These are phyloP conservation scores for Hypericum androsaemum DNA, from an alignment of 345 rosid genomes.

Conservation along the genomic window DNA sequence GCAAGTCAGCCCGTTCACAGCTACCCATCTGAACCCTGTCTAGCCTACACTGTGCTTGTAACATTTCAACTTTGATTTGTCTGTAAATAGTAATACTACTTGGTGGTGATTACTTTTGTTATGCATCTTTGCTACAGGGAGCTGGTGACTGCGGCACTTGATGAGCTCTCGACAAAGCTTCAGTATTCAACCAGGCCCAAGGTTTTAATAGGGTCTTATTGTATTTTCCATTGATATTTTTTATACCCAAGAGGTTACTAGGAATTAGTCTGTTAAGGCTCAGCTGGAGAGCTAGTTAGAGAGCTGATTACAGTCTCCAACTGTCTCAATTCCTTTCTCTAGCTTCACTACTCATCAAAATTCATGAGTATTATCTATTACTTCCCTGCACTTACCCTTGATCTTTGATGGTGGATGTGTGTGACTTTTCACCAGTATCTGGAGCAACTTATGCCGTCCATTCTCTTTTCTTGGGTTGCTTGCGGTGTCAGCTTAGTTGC, in stretches of 20 bases:
- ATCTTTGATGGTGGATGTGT: neutral
- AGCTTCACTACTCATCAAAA: too few relatives aligned
- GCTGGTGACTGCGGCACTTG: slow-evolving; percentile 50
- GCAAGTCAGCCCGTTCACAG: too few relatives aligned
- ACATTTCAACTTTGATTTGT: too few relatives aligned
- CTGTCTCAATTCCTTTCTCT: too few relatives aligned
- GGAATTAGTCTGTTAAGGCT: too few relatives aligned
- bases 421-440: slow-evolving; percentile 48
- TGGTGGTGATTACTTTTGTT: too few relatives aligned
- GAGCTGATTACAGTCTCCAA: too few relatives aligned
- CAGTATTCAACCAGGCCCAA: slow-evolving; percentile 59
- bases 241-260: neutral
- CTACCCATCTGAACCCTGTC: too few relatives aligned
- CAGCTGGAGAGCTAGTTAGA: too few relatives aligned
- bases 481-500: slow-evolving; percentile 82
- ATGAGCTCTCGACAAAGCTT: slow-evolving; percentile 66
- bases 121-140: slow-evolving; percentile 47
- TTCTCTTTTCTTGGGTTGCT: slow-evolving; percentile 77
- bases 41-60: too few relatives aligned
- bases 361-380: too few relatives aligned
- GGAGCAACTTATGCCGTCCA: slow-evolving; percentile 72
- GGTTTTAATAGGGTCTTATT: slow-evolving; percentile 27
- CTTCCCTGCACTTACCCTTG: slow-evolving; percentile 1
- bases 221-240: slow-evolving; percentile 7
- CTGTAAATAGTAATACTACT: too few relatives aligned